Conservation (phyloP, 768 basidiomycete genomes). For the Dioszegia crocea region DNA sequence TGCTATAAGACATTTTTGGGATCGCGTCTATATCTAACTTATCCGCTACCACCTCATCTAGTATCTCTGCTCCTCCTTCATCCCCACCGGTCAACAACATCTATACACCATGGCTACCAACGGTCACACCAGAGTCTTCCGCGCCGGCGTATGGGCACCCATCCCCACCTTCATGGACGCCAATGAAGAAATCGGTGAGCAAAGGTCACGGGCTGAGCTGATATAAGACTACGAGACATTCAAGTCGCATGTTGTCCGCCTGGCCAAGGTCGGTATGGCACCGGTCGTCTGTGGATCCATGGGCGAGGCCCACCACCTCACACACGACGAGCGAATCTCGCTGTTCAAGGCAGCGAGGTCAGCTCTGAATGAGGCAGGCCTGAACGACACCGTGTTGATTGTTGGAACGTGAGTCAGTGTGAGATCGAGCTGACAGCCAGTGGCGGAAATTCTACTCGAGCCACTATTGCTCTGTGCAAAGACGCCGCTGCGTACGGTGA, state of each 20-base stretch:
- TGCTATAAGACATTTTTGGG: no score
- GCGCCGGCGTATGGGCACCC: constrained; percentile 75
- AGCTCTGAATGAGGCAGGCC: constrained; percentile 65
- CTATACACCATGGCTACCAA: constrained; percentile 27
- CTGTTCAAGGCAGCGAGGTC: constrained; percentile 66
- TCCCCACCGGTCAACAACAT: neutral
- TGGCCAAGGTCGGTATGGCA: constrained; percentile 65
- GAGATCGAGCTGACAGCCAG: constrained; percentile 14
- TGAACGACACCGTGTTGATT: constrained; percentile 63
- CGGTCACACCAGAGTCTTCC: constrained; percentile 56
- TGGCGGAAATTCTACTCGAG: constrained; percentile 75
- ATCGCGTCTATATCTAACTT: no score
- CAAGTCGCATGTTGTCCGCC: constrained; percentile 61
- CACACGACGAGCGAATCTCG: constrained; percentile 62
- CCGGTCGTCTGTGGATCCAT: constrained; percentile 75
- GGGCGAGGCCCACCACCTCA: constrained; percentile 76
- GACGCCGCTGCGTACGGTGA: constrained; percentile 82
- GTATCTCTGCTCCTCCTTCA: no score
- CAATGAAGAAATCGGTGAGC: constrained; percentile 76
- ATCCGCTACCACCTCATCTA: no score
- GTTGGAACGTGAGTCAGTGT: constrained; percentile 59
- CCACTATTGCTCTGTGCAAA: constrained; percentile 68
- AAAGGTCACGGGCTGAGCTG: no score
- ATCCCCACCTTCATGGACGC: constrained; percentile 79
- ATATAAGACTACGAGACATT: constrained; percentile 63